Percentiles rank a stretch among this genome's conserved stretches.
Conservation (phyloP, 2,329 filamentous ascomycete genomes). For the Magnaporthiopsis poae region DNA sequence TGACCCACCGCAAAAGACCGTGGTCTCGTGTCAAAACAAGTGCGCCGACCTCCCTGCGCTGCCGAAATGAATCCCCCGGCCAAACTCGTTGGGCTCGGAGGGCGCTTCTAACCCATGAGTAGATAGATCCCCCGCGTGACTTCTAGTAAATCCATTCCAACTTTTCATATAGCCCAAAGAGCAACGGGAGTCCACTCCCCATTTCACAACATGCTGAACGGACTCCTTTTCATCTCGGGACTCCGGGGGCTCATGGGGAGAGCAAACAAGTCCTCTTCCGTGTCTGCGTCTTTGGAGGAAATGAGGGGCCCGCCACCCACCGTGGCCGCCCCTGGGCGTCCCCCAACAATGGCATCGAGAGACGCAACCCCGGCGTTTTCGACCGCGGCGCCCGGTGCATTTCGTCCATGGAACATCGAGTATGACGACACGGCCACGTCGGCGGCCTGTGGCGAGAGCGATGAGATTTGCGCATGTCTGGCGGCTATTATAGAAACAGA, state of each 20-base stretch:
- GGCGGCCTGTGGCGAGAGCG: constrained; percentile 50
- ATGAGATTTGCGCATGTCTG: constrained; percentile 13
- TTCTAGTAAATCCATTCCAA: too few relatives aligned
- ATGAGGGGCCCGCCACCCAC: neutral
- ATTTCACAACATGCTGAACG: constrained; percentile 51
- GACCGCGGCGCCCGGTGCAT: neutral
- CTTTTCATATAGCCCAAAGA: too few relatives aligned
- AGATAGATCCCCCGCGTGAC: too few relatives aligned
- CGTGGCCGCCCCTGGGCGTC: constrained; percentile 9
- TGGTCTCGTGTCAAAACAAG: too few relatives aligned
- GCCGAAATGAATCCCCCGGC: too few relatives aligned
- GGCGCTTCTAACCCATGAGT: too few relatives aligned
- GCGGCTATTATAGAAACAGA: constrained; percentile 25
- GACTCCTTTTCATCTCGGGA: constrained; percentile 75
- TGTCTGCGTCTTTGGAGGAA: constrained; percentile 30
- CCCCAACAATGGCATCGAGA: constrained; percentile 31
- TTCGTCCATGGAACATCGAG: constrained; percentile 43
- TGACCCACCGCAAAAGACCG: too few relatives aligned
- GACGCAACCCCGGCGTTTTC: constrained; percentile 22
- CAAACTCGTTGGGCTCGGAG: too few relatives aligned
- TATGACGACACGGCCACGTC: constrained; percentile 56
- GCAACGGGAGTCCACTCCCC: neutral
- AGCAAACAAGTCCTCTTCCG: constrained; percentile 76
- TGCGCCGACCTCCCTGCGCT: too few relatives aligned
- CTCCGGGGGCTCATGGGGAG: constrained; percentile 77